phyloP scores from a whole-genome alignment of 2,329 filamentous ascomycete genomes.

The Aaosphaeria pasadenensis region DNA sequence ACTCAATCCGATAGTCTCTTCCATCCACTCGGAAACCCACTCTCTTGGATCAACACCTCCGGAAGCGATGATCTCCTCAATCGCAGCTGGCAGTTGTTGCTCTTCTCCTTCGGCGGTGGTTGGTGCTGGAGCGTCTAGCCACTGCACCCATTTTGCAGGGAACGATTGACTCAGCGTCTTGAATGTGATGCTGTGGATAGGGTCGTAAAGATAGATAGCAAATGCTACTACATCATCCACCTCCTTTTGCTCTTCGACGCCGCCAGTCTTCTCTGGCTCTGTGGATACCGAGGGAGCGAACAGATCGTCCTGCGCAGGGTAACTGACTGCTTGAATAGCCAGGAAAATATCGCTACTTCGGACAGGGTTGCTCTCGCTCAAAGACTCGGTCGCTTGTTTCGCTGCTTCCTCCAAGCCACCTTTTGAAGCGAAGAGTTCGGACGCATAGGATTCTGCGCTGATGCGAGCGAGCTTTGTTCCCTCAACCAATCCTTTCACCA shows the following conservation, averaged over 20 bases:
- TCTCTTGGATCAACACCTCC: constrained; percentile 86
- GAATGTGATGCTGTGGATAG: constrained; percentile 88
- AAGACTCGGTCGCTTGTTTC: constrained; percentile 71
- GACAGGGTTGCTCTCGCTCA: constrained; percentile 84
- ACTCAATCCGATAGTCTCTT: constrained; percentile 75
- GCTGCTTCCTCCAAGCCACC: constrained; percentile 81
- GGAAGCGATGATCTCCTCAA: constrained; percentile 73
- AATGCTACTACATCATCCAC: constrained; percentile 66
- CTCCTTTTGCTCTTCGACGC: constrained; percentile 55
- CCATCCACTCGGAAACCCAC: constrained; percentile 97
- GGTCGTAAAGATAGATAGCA: constrained; percentile 79
- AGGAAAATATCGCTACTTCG: constrained; percentile 93
- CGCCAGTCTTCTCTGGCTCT: constrained; percentile 54
- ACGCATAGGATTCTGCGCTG: constrained; percentile 81
- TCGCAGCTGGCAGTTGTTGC: constrained; percentile 71
- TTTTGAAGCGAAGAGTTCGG: constrained; percentile 74
- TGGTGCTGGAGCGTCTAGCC: constrained; percentile 67
- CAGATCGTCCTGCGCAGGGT: constrained; percentile 61
- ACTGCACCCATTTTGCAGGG: constrained; percentile 81
- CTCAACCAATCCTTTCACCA: constrained; percentile 76
- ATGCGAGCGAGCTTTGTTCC: constrained; percentile 89
- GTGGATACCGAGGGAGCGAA: constrained; percentile 59
- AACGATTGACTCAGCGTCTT: constrained; percentile 77
- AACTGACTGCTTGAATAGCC: constrained; percentile 81
- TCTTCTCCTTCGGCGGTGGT: constrained; percentile 40